Conservation (phyloP, 1,284 basidiomycete genomes). For the Microbotryomycetes sp. region DNA sequence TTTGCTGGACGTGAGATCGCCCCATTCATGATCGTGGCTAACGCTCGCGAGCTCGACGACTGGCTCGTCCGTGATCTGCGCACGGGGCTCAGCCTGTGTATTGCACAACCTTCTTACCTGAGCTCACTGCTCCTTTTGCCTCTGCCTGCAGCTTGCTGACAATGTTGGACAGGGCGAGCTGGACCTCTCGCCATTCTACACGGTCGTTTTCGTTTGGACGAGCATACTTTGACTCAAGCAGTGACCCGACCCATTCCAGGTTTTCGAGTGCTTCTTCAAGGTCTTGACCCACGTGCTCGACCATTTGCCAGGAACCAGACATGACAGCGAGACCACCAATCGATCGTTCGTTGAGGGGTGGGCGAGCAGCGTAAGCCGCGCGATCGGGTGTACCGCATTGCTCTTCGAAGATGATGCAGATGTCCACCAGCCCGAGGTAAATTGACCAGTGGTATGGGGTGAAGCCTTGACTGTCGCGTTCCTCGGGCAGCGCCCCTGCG, state of each 20-base stretch:
- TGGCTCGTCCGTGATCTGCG: no score
- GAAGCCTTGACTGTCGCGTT: conserved; percentile 52
- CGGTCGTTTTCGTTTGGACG: neutral
- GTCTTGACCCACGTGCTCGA: neutral
- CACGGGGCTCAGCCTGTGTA: no score
- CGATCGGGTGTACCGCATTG: neutral
- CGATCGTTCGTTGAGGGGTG: neutral
- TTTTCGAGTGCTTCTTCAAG: neutral
- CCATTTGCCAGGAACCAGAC: neutral
- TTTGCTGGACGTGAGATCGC: no score
- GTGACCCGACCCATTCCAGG: neutral
- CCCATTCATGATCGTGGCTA: no score
- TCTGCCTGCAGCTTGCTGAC: neutral
- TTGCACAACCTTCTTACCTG: no score
- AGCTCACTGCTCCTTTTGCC: neutral
- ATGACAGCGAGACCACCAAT: neutral
- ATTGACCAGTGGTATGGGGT: conserved; percentile 63
- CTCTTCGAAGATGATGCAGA: neutral
- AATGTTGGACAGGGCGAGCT: neutral
- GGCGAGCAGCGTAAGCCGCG: neutral
- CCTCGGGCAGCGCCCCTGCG: conserved; percentile 60
- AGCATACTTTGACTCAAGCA: neutral
- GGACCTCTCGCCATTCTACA: neutral
- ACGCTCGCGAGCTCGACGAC: no score
- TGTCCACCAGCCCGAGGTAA: conserved; percentile 42